Conservation (phyloP, 495 filamentous ascomycete genomes). For the Halenospora varia region DNA sequence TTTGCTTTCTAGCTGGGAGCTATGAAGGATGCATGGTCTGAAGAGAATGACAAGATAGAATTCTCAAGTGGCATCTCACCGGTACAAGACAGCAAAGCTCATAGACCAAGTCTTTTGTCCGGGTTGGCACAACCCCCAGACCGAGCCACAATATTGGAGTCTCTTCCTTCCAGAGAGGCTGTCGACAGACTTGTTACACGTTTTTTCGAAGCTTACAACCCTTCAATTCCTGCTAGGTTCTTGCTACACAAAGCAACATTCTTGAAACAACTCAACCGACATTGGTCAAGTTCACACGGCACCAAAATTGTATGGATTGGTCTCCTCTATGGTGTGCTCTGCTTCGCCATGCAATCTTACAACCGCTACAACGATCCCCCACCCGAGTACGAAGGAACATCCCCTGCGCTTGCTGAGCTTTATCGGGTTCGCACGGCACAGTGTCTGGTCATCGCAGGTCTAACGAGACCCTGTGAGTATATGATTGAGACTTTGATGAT, state of each 20-base stretch:
- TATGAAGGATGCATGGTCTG: slow-evolving; percentile 31
- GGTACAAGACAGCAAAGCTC: slow-evolving; percentile 21
- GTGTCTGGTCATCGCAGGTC: slow-evolving; percentile 40
- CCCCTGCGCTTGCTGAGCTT: slow-evolving; percentile 14
- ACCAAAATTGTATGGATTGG: slow-evolving; percentile 44
- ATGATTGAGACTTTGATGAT: slow-evolving; percentile 45
- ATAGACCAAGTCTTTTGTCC: slow-evolving; percentile 13
- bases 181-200: slow-evolving; percentile 40
- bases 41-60: slow-evolving; percentile 26
- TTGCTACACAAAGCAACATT: slow-evolving; percentile 20
- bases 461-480: slow-evolving; percentile 37
- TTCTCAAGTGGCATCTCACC: slow-evolving; percentile 11
- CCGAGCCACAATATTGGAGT: slow-evolving; percentile 34
- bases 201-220: slow-evolving; percentile 46
- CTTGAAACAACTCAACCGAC: slow-evolving; percentile 38
- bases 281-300: slow-evolving; percentile 37
- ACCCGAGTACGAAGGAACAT: slow-evolving; percentile 23
- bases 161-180: slow-evolving; percentile 36
- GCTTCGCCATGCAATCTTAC: slow-evolving; percentile 37
- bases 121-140: slow-evolving; percentile 21
- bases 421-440: slow-evolving; percentile 25
- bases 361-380: slow-evolving; percentile 26
- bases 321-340: slow-evolving; percentile 39
- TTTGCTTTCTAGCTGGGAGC: slow-evolving; percentile 24
- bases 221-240: slow-evolving; percentile 31